Evolutionary conservation across 2,329 filamentous ascomycete genomes (phyloP).

Genomic region (Aspergillus viridinutans): DNA sequence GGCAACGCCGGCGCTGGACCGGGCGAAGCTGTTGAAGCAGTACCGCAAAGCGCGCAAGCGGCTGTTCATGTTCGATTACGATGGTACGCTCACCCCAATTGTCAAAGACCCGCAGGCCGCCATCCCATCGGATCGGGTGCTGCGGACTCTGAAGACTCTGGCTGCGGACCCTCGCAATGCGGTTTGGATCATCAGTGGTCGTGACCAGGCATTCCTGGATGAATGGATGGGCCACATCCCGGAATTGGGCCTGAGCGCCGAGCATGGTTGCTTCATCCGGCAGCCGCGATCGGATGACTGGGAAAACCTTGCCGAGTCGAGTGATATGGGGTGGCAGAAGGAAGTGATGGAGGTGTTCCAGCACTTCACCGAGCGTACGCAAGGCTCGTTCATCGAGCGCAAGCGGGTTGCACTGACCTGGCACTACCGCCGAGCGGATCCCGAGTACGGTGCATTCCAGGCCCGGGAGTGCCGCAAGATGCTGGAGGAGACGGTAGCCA

Average conservation of each 20-base stretch:
- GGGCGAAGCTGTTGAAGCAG: slow-evolving; percentile 63
- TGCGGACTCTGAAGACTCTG: slow-evolving; percentile 72
- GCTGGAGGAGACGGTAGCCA: slow-evolving; percentile 70
- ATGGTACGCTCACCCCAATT: slow-evolving; percentile 92
- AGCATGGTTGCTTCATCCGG: slow-evolving; percentile 94
- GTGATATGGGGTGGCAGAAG: slow-evolving; percentile 88
- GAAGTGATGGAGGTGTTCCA: slow-evolving; percentile 83
- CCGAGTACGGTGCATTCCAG: slow-evolving; percentile 76
- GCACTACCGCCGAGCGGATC: slow-evolving; percentile 92
- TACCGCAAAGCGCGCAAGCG: slow-evolving; percentile 74
- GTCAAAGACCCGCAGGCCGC: slow-evolving; percentile 87
- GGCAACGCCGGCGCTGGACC: slow-evolving; percentile 78
- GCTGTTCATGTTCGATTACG: slow-evolving; percentile 98
- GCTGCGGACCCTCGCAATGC: slow-evolving; percentile 76
- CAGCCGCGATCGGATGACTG: slow-evolving; percentile 71
- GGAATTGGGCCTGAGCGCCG: slow-evolving; percentile 87
- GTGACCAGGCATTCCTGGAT: slow-evolving; percentile 85
- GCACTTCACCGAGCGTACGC: slow-evolving; percentile 80
- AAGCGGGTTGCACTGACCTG: slow-evolving; percentile 94
- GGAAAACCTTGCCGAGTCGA: slow-evolving; percentile 81
- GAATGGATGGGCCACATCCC: slow-evolving; percentile 90
- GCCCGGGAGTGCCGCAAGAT: slow-evolving; percentile 76
- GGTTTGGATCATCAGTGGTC: slow-evolving; percentile 98
- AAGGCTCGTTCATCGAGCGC: slow-evolving; percentile 86
- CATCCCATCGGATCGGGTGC: slow-evolving; percentile 77